Evolutionary conservation across 768 basidiomycete species (phyloP).

Genomic region (Trametes elegans): DNA sequence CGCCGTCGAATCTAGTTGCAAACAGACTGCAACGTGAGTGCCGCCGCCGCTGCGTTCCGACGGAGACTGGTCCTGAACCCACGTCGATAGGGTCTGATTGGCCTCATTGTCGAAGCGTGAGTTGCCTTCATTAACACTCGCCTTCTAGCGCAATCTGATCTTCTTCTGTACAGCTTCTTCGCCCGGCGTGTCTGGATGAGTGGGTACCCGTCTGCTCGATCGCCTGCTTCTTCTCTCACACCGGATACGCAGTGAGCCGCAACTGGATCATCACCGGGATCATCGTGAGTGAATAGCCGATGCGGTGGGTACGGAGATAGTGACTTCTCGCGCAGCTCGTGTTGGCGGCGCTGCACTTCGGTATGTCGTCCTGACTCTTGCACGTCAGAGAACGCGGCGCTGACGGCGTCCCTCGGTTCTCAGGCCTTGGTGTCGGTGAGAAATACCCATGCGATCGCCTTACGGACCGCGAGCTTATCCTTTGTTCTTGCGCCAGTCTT

Average conservation of each 20-base stretch:
- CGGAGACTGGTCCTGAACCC: neutral
- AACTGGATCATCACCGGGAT: constrained; percentile 40
- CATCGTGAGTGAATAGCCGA: constrained; percentile 35
- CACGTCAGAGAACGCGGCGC: too few relatives aligned
- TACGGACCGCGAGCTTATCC: neutral
- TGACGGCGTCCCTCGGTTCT: too few relatives aligned
- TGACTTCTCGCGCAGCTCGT: constrained; percentile 32
- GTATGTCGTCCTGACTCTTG: constrained; percentile 30
- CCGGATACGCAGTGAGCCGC: constrained; percentile 38
- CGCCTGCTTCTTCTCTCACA: neutral
- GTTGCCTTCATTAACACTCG: neutral
- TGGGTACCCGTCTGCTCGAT: constrained; percentile 23
- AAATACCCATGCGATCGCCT: neutral
- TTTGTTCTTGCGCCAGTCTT: constrained; percentile 36
- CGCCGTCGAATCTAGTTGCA: constrained; percentile 37
- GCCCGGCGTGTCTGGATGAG: constrained; percentile 51
- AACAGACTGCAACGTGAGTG: constrained; percentile 48
- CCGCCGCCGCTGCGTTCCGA: neutral
- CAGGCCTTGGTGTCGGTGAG: constrained; percentile 26
- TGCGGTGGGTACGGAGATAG: neutral
- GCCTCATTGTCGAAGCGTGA: constrained; percentile 48
- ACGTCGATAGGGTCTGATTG: constrained; percentile 42
- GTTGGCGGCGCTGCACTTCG: constrained; percentile 41
- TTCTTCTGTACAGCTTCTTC: constrained; percentile 41
- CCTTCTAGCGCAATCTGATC: neutral